Evolutionary conservation across 2,329 filamentous ascomycete species (phyloP), one percentile per base, ranked within the genome.

Genomic region (Ophiostoma piceae): DNA sequence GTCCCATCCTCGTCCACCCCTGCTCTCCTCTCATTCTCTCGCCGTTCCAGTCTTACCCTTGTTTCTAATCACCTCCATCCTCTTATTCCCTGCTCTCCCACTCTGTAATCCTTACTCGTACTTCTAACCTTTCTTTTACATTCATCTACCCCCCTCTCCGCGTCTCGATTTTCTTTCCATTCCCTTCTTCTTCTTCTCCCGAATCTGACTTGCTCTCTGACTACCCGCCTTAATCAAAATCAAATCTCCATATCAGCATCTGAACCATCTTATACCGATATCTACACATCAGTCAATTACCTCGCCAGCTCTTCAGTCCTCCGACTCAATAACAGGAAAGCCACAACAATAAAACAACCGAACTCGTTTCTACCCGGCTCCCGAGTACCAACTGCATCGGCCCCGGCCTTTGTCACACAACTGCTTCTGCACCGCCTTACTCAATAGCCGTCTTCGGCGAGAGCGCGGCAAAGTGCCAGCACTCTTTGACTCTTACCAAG

Each of bases 61-160:
- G 35, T 66, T 68, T 14, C 35, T 43, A 47, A 57, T 69, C 68
- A 37, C 14, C 62, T 65, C 64, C 68, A 41, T 66, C 69, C 57
- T 57, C 51, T n/a, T 12, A 41, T 66, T 57, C 51, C 43, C 19
- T 47, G 43, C 43, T 47, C 19, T n/a, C 43, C 43, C 7, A 47
- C 43, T n/a, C 43, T 16, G 43, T 47, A 47, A 47, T 47, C 19
- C 16, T 47, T 47, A 47, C 43, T n/a, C 35, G 26, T 29, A 29
- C 26, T 29, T 67, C 64, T 35, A 22, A 62, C 39, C 37, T 41
- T 22, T 37, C 64, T 62, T 68, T 32, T 32, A 62, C 32, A 29
- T 47, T 57, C 39, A 11, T 68, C 67, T 54, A 67, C 26, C 62
- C 51, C 39, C 68, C 74, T 73, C 73, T 74, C 74, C 73, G 67